Conservation (phyloP, 2,329 filamentous ascomycete genomes). For the Pyricularia grisea region DNA sequence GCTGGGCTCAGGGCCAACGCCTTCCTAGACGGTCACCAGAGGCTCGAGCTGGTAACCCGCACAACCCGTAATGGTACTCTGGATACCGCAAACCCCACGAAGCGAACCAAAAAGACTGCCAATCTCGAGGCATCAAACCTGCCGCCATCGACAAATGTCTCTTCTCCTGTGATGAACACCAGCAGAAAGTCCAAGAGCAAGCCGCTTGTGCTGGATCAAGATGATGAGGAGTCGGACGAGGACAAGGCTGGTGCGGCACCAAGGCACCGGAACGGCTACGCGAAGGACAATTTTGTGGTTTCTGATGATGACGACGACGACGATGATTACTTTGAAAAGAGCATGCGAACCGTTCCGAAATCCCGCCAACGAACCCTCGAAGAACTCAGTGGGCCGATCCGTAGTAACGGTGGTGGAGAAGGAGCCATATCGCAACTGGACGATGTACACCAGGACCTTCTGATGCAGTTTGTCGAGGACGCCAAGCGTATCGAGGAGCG, state of each 20-base stretch:
- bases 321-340: conserved; percentile 37
- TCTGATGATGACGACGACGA: conserved; percentile 23
- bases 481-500: conserved; percentile 52
- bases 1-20: conserved; percentile 29
- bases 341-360: conserved; percentile 22
- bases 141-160: conserved; percentile 38
- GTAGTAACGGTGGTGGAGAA: conserved; percentile 41
- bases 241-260: conserved; percentile 24
- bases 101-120: conserved; percentile 18
- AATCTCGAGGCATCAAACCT: conserved; percentile 6
- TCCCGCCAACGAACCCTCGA: conserved; percentile 24
- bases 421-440: conserved; percentile 29
- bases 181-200: conserved; percentile 25
- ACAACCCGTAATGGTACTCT: conserved; percentile 17
- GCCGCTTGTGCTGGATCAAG: conserved; percentile 18
- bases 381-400: conserved; percentile 48
- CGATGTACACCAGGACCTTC: conserved; percentile 51
- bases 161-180: conserved; percentile 37
- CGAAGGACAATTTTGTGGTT: conserved; percentile 31
- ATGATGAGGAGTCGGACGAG: conserved; percentile 24
- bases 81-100: conserved; percentile 20
- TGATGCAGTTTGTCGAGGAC: conserved; percentile 55
- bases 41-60: conserved; percentile 29
- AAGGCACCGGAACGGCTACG: conserved; percentile 34
- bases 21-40: conserved; percentile 34